Base-by-base conservation (phyloP, 139 green algal genomes). In the Limnomonas spitsbergensis region DNA sequence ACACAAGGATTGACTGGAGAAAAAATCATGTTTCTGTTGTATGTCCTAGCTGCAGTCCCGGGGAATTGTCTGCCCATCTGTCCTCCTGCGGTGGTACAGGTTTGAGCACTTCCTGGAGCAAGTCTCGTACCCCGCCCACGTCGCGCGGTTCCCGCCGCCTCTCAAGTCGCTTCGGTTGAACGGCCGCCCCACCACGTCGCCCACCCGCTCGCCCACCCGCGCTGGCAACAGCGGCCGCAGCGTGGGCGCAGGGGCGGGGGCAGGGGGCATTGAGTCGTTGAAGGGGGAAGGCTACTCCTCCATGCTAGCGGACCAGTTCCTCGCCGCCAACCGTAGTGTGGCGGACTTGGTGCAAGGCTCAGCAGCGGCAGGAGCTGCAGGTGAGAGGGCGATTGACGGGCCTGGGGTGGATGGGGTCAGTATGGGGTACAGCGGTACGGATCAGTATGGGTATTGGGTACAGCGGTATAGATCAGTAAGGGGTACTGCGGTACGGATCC, bases 121-220 rank as follows among this genome's bases (percentile, higher is more conserved):
- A 4, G 77, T 81, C 20, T 34, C 69, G 67, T 82, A 82, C 69
- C 77, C 77, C 6, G 69, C 77, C 26, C 77, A 82, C 54, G 69
- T 82, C 1, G 77, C 77, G 29, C 73, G 77, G 9, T 82, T 73
- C 77, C 77, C 69, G 36, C 77, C 77, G n/a, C 68, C 54, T n/a
- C 2, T 3, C 39, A 34, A 35, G 20, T 14, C 47, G 20, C 47
- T 73, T 73, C 20, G 14, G 14, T 20, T 61, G 14, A 20, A 14
- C 20, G 47, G 47, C 20, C 47, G 47, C 14, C 14, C 14, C 14
- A 20, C 47, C 14, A 61, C 47, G 14, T 61, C 47, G 14, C 14
- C 14, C 20, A 61, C 47, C 47, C n/a, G n/a, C n/a, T 61, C 47
- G 14, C 47, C 47, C 14, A 61, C 47, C 14, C n/a, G n/a, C n/a